Percentiles rank a stretch among this genome's conserved stretches.
These are phyloP conservation scores for Tylopilus sp. DNA, from an alignment of 768 basidiomycete genomes.

Conservation along the genomic window DNA sequence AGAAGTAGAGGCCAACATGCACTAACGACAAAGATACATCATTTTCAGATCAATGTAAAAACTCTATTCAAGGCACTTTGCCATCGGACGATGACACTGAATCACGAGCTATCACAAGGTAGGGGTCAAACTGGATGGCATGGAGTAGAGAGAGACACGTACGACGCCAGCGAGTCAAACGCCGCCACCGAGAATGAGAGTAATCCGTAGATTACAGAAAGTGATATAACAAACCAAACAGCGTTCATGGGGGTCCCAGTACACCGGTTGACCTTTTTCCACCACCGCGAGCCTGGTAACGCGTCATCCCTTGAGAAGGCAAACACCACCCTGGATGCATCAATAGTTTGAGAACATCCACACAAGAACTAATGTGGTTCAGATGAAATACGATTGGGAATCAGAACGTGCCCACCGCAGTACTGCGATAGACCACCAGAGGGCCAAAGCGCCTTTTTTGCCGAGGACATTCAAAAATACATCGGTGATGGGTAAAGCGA, in stretches of 20 bases:
- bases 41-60: too few species aligned
- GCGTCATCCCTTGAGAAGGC: slow-evolving; percentile 41
- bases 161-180: slow-evolving; percentile 33
- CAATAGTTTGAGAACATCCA: slow-evolving; percentile 44
- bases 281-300: slow-evolving; percentile 36
- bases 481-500: slow-evolving; percentile 40
- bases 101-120: too few species aligned
- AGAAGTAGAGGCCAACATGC: too few species aligned
- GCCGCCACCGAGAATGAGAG: slow-evolving; percentile 34
- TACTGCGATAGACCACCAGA: slow-evolving; percentile 43
- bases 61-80: too few species aligned
- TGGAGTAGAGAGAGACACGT: too few species aligned
- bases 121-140: too few species aligned
- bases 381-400: background rate
- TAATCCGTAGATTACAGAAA: slow-evolving; percentile 29
- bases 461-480: slow-evolving; percentile 39
- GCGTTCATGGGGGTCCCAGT: slow-evolving; percentile 36
- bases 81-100: too few species aligned
- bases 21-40: too few species aligned
- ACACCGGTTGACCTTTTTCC: slow-evolving; percentile 32
- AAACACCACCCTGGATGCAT: slow-evolving; percentile 46
- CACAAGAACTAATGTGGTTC: slow-evolving; percentile 34
- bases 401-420: slow-evolving; percentile 31
- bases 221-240: slow-evolving; percentile 37
- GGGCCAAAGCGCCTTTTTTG: slow-evolving; percentile 38